Base-by-base conservation (phyloP, 169 alveolate species). In the Plasmodium billcollinsi region DNA sequence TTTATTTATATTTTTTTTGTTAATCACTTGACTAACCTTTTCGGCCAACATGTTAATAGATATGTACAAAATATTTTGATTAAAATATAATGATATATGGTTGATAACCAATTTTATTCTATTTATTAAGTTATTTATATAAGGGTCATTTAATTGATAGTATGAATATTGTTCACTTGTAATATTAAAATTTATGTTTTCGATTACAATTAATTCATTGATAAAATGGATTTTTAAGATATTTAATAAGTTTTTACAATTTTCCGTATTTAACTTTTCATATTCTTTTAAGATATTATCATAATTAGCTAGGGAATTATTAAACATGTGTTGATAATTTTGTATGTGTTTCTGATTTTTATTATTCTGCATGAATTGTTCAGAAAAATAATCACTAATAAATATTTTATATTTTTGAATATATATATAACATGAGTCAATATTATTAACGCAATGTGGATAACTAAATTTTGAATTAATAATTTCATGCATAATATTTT, bases 111-210 rank as follows among this genome's bases (percentile, higher is more conserved):
- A 20, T 50, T 83, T 83, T 47, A 83, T 83, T 9, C 65, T 58
- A 52, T 20, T 71, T 14, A 70, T 72, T 72, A 83, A 70, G 33
- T 62, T 72, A 47, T 69, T 33, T 56, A 83, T 83, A 61, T 83
- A 83, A 1, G 91, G 91, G 14, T 83, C 91, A 62, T 83, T 83
- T n/a, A 83, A 50, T 54, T 83, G 91, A 24, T 83, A 83, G 43
- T 70, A 83, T 9, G 91, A 62, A 50, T 83, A 83, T 49, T 83
- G 80, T 20, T 83, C 91, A 45, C 47, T 50, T 29, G 91, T 24
- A n/a, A 83, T 83, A 26, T 83, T 85, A 70, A 83, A 83, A 47
- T 70, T 83, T 26, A 83, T 73, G n/a, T 49, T 43, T 47, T 83
- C 91, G 9, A 83, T 83, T 58, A 83, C 20, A 14, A 83, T 73